Conservation (phyloP, 306 rosid genomes). For the Trifolium fragiferum region DNA sequence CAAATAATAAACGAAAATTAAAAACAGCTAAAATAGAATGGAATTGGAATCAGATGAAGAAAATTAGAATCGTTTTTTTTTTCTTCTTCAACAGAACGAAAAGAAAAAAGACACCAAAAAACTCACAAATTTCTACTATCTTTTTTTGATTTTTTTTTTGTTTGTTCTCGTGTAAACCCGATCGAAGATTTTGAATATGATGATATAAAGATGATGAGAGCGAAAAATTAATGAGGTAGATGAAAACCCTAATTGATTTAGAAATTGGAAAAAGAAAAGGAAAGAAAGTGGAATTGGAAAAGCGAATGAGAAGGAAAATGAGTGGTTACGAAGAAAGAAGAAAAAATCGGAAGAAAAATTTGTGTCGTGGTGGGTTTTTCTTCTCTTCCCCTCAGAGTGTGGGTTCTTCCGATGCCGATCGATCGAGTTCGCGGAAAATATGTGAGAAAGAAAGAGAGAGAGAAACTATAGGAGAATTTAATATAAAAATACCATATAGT, state of each 20-base stretch:
- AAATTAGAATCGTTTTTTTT: constrained; percentile 45
- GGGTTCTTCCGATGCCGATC: constrained; percentile 59
- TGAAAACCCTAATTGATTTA: constrained; percentile 59
- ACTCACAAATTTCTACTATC: too few relatives aligned
- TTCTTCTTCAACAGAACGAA: constrained; percentile 43
- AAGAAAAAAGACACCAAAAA: constrained; percentile 34
- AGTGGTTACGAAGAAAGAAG: constrained; percentile 14
- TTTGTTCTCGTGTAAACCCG: constrained; percentile 29
- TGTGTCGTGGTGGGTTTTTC: constrained; percentile 37
- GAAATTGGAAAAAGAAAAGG: constrained; percentile 39
- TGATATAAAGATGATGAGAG: constrained; percentile 5
- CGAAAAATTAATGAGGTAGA: background rate
- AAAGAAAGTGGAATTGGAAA: constrained; percentile 1
- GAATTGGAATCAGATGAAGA: constrained; percentile 23
- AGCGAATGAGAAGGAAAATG: background rate
- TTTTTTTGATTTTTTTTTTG: background rate
- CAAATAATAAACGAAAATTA: constrained; percentile 15
- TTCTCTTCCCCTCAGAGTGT: constrained; percentile 37
- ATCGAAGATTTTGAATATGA: background rate
- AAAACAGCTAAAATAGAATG: constrained; percentile 43
- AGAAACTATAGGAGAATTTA: constrained; percentile 9
- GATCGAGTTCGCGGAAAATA: constrained; percentile 58
- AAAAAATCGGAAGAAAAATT: constrained; percentile 34
- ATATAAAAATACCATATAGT: too few relatives aligned
- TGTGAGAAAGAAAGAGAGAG: background rate